Percentiles rank a stretch among this genome's conserved stretches.
Conservation (phyloP, 2,329 filamentous ascomycete genomes). For the Fusarium transvaalense region DNA sequence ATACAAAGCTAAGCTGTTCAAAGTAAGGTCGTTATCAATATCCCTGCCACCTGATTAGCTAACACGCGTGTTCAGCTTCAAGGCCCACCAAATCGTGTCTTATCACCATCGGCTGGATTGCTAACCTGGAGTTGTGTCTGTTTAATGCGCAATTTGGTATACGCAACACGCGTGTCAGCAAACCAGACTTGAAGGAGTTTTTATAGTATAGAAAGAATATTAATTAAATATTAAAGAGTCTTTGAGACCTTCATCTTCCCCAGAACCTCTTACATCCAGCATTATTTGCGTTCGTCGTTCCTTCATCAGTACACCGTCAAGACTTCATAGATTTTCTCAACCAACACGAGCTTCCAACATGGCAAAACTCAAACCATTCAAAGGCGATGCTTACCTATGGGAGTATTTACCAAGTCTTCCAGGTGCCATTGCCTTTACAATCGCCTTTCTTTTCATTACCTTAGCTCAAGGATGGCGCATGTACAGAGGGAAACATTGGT, state of each 20-base stretch:
- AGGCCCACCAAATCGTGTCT: neutral
- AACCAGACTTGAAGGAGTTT: accelerated
- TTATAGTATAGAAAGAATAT: accelerated
- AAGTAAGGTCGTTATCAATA: accelerated
- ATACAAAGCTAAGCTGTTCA: accelerated
- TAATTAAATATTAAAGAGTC: neutral
- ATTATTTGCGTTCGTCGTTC: too few relatives aligned
- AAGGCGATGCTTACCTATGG: constrained; percentile 38
- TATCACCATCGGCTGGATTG: neutral
- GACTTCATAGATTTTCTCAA: too few relatives aligned
- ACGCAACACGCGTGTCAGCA: constrained; percentile 40
- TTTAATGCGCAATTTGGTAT: neutral
- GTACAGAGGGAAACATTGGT: constrained; percentile 60
- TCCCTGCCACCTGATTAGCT: neutral
- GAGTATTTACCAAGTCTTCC: constrained; percentile 58
- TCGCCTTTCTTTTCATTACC: constrained; percentile 58
- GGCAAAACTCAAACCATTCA: constrained; percentile 16
- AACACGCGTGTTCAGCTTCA: constrained; percentile 31
- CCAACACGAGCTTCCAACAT: too few relatives aligned
- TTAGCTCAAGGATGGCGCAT: constrained; percentile 57
- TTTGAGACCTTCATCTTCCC: too few relatives aligned
- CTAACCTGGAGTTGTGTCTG: neutral
- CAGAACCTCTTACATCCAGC: too few relatives aligned
- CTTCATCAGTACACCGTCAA: too few relatives aligned
- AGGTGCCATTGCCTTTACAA: constrained; percentile 60